Evolutionary conservation across 2,329 filamentous ascomycete genomes (phyloP), one percentile per base, ranked within the genome.

Genomic region (Bertia moriformis): DNA sequence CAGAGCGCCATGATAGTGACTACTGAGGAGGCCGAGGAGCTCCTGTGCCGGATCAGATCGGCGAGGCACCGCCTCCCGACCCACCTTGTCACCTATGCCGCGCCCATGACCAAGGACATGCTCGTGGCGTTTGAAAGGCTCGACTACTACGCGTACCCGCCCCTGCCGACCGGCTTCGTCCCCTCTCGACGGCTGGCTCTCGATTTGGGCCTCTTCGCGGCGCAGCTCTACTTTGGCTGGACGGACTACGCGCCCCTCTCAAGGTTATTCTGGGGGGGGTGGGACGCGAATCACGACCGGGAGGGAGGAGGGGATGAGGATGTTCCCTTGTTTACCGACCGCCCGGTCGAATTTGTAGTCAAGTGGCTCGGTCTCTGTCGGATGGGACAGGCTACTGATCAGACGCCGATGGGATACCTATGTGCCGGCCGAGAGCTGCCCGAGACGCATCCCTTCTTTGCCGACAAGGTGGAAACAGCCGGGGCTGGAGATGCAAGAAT

Each of bases 31-130:
- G 73, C 67, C 0, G 72, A 83, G 40, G 36, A 48, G 0, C 44
- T 81, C 0, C 60, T 83, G 3, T 60, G 62, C 0, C 43, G 61
- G 0, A 44, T 78, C 14, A 15, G 4, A 52, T 51, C 1, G 39
- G 40, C 0, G 32, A 18, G 1, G 20, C 29, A 14, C 40, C 46
- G 1, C 27, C 4, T 1, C 24, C 38, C 1, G 1, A 61, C 63
- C 0, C 60, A 69, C 40, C 55, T 82, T 0, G 47, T 80, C 0
- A 55, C 62, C 0, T 83, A 83, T 42, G 62, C 75, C 0, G 67
- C 76, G 0, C 72, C 78, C 0, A 62, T 76, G 0, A 78, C 76
- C 0, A 62, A 65, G 19, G 59, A 61, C 1, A 83, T 82, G 76
- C n/a, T n/a, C n/a, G 49, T 69, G 0, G 56, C 63, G 3, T 79